A percentile compares a stretch with the other conserved stretches of the same genome.
These are phyloP conservation scores for Clitopilus passeckerianus DNA, from an alignment of 768 basidiomycete species.

Conservation along the genomic window DNA sequence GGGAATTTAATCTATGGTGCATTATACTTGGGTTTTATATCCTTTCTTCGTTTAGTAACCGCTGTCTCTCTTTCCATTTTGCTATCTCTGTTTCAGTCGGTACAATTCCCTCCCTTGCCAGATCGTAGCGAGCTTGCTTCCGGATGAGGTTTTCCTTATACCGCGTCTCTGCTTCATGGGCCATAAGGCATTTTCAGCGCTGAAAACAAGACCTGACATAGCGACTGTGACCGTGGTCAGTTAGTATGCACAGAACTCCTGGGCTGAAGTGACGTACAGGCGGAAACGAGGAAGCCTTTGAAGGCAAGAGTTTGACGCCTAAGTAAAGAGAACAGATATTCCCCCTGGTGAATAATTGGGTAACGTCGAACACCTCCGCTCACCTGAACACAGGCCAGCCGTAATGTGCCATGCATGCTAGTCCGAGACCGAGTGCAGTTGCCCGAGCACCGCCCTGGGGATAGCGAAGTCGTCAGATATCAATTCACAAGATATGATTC, in stretches of 20 bases:
- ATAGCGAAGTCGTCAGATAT: constrained; percentile 7
- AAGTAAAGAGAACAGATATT: not conserved
- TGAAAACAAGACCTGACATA: constrained; percentile 66
- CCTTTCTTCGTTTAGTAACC: constrained; percentile 1
- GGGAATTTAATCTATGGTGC: not conserved
- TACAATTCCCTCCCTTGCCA: constrained; percentile 70
- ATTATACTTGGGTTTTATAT: not conserved
- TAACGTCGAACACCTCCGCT: not conserved
- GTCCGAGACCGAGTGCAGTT: constrained; percentile 52
- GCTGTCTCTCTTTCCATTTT: constrained; percentile 58
- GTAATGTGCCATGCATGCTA: constrained; percentile 59
- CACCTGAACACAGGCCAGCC: constrained; percentile 75
- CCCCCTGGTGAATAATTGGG: too few relatives aligned
- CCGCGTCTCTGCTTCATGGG: constrained; percentile 64
- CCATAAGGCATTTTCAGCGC: constrained; percentile 74
- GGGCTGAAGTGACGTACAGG: constrained; percentile 37
- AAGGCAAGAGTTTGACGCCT: constrained; percentile 79
- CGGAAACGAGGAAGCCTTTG: constrained; percentile 74
- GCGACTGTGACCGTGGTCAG: constrained; percentile 30
- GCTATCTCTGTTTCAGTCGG: constrained; percentile 82
- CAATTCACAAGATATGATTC: not conserved
- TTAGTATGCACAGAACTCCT: not conserved
- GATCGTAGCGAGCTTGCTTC: constrained; percentile 67
- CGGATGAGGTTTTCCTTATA: constrained; percentile 65
- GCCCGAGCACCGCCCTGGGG: constrained; percentile 49